Conservation (phyloP, 306 rosid genomes). For the Parietaria judaica region DNA sequence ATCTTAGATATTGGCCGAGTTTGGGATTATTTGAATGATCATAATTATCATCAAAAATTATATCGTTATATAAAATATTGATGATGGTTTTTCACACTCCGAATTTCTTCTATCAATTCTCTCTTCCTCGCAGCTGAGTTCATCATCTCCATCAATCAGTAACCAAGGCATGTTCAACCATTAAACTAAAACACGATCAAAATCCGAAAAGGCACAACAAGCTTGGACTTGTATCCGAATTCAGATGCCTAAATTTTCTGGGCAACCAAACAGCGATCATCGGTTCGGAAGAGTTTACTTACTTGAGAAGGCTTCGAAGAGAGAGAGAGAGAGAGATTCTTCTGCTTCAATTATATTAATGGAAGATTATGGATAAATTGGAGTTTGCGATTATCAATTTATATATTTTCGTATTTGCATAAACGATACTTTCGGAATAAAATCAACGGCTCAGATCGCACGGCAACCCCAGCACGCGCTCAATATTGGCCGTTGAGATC, state of each 20-base stretch:
- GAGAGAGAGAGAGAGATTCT: neutral
- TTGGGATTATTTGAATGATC: too few relatives aligned
- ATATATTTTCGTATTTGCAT: neutral
- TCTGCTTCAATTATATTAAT: neutral
- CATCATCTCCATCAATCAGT: neutral
- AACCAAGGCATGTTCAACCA: too few relatives aligned
- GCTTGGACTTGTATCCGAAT: neutral
- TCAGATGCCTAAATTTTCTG: neutral
- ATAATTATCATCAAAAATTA: too few relatives aligned
- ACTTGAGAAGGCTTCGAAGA: neutral
- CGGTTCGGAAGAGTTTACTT: neutral
- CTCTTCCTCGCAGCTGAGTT: too few relatives aligned
- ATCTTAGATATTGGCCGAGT: too few relatives aligned
- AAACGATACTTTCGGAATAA: neutral
- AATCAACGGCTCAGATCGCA: neutral
- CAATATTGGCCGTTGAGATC: neutral
- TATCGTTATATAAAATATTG: too few relatives aligned
- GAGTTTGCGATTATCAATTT: too few relatives aligned
- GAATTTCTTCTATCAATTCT: too few relatives aligned
- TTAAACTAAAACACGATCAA: neutral
- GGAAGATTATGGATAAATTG: too few relatives aligned
- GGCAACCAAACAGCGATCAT: slow-evolving; percentile 1
- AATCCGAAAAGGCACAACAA: neutral
- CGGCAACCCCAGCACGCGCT: neutral
- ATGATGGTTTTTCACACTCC: too few relatives aligned